phyloP scores from a whole-genome alignment of 345 rosid genomes.

The Odontarrhena argentea region DNA sequence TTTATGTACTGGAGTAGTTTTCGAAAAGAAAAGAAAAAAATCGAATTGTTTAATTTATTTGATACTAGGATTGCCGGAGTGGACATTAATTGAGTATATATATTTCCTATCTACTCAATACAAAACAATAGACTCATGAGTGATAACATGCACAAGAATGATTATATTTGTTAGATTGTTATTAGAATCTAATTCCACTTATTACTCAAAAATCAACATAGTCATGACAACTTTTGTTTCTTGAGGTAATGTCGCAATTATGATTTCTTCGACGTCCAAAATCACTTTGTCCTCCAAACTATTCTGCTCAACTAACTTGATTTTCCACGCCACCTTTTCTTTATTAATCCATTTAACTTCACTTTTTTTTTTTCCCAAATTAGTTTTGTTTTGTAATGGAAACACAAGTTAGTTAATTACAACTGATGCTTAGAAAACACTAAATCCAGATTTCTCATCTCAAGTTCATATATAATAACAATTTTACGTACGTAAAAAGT shows the following conservation, averaged over 20 bases:
- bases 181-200: neutral
- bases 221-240: constrained; percentile 38
- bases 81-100: too few species aligned
- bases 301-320: constrained; percentile 34
- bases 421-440: neutral
- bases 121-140: neutral
- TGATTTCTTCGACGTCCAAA: constrained; percentile 24
- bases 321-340: constrained; percentile 3
- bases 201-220: constrained; percentile 11
- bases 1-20: too few species aligned
- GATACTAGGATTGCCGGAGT: too few species aligned
- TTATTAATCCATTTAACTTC: constrained; percentile 1
- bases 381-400: constrained; percentile 5
- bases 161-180: constrained; percentile 6
- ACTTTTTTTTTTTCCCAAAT: neutral
- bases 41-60: too few species aligned
- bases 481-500: neutral
- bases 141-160: constrained; percentile 25
- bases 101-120: neutral
- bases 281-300: constrained; percentile 6
- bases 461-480: neutral
- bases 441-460: constrained; percentile 13
- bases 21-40: too few species aligned
- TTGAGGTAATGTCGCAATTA: constrained; percentile 8
- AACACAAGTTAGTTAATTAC: neutral